Percentiles rank a stretch among this genome's conserved stretches.
phyloP scores from a whole-genome alignment of 2,329 filamentous ascomycete species.

The Xylariaceae sp. region DNA sequence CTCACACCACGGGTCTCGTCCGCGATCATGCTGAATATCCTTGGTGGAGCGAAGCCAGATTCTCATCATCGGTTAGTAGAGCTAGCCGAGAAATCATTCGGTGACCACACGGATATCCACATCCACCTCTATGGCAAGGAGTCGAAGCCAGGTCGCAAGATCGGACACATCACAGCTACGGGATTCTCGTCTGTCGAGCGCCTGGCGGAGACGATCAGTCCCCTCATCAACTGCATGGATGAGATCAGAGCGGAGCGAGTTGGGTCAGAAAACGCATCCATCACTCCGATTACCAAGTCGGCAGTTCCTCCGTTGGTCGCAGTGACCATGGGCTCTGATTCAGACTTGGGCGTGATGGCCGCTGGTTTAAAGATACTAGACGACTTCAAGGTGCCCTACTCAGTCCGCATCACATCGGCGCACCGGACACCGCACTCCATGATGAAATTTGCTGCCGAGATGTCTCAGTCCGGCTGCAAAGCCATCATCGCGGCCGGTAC shows the following conservation, averaged over 20 bases:
- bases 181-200: constrained; percentile 63
- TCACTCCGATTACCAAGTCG: constrained; percentile 11
- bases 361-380: constrained; percentile 63
- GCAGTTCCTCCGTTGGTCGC: constrained; percentile 55
- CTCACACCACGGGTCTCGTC: constrained; percentile 56
- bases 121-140: constrained; percentile 92
- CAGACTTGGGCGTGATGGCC: constrained; percentile 65
- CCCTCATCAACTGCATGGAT: constrained; percentile 64
- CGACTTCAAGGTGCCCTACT: constrained; percentile 68
- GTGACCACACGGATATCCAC: constrained; percentile 44
- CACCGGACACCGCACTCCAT: constrained; percentile 71
- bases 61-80: constrained; percentile 55
- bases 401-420: constrained; percentile 73
- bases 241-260: constrained; percentile 53
- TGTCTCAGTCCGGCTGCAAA: constrained; percentile 61
- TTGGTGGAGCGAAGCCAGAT: constrained; percentile 62
- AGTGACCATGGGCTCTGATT: constrained; percentile 82
- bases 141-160: constrained; percentile 84
- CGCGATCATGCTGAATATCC: constrained; percentile 77
- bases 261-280: constrained; percentile 10
- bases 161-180: constrained; percentile 87
- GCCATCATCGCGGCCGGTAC: constrained; percentile 65
- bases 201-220: constrained; percentile 54
- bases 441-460: constrained; percentile 60
- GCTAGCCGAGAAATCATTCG: constrained; percentile 39